phyloP scores from a whole-genome alignment of 441 rosid genomes.

The Pelargonium citronellum region DNA sequence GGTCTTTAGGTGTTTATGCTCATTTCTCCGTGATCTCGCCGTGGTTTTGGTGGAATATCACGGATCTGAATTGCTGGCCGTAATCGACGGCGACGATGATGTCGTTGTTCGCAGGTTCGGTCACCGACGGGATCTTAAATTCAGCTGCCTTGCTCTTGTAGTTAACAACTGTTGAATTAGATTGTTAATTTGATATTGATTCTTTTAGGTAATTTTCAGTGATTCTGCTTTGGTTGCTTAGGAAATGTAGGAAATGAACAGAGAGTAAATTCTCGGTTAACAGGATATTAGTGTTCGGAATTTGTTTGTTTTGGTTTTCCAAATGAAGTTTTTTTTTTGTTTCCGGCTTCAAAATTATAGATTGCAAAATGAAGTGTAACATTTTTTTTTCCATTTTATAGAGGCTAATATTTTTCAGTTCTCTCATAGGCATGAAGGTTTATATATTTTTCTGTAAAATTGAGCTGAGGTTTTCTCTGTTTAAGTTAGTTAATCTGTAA shows the following conservation, averaged over 20 bases:
- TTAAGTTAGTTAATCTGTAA: neutral
- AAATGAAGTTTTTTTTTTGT: no score
- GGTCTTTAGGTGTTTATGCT: slow-evolving; percentile 18
- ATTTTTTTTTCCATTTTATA: no score
- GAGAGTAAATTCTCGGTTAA: neutral
- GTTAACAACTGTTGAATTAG: neutral
- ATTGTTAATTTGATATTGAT: slow-evolving; percentile 6
- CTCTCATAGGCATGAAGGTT: no score
- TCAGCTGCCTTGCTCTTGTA: neutral
- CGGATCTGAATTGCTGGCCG: slow-evolving; percentile 41
- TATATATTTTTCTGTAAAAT: neutral
- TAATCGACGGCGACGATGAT: slow-evolving; percentile 41
- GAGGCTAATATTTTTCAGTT: no score
- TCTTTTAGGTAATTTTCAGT: neutral
- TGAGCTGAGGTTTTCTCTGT: neutral
- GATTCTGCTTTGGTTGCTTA: neutral
- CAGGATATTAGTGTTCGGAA: no score
- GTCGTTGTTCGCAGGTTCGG: slow-evolving; percentile 39
- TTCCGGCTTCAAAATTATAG: no score
- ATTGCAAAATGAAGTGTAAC: no score
- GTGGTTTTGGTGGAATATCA: slow-evolving; percentile 30
- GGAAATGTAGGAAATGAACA: neutral
- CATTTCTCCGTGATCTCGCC: slow-evolving; percentile 30
- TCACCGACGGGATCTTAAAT: slow-evolving; percentile 27
- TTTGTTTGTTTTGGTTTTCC: no score